phyloP scores from a whole-genome alignment of 371 early-diverging fungal species.

The Apophysomyces sp. region DNA sequence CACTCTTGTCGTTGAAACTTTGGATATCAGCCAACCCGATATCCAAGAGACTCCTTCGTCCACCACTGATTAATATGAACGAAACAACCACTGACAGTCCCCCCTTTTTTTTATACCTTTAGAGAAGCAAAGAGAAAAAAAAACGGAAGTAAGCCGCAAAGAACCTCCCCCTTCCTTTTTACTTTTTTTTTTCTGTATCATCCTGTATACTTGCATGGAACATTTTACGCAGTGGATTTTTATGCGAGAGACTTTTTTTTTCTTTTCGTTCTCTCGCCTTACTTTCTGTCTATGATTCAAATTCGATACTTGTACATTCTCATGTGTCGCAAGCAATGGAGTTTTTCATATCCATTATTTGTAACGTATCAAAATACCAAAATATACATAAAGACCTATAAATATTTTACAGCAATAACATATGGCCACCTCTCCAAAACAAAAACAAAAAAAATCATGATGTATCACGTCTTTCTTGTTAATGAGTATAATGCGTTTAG shows the following conservation, averaged over 20 bases:
- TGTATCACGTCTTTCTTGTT: background rate
- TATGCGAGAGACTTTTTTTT: background rate
- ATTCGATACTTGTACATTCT: constrained; percentile 1
- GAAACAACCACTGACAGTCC: background rate
- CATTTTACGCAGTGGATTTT: constrained; percentile 1
- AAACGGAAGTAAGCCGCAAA: background rate
- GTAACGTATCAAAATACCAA: background rate
- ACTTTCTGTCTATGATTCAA: background rate
- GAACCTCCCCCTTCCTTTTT: background rate
- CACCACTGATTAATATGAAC: background rate
- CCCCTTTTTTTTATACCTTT: background rate
- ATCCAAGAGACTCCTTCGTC: background rate
- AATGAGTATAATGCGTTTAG: background rate
- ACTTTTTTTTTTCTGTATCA: background rate
- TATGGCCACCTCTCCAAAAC: too few species aligned
- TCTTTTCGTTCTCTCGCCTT: background rate
- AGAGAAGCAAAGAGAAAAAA: background rate
- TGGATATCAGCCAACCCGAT: background rate
- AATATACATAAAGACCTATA: background rate
- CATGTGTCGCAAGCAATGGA: constrained; percentile 2
- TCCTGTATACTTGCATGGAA: background rate
- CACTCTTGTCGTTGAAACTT: background rate
- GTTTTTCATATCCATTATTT: background rate
- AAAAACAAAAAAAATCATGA: too few species aligned
- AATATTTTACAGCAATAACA: background rate